Conservation (phyloP, 2,329 filamentous ascomycete species). For the Acrocalymma vagum region DNA sequence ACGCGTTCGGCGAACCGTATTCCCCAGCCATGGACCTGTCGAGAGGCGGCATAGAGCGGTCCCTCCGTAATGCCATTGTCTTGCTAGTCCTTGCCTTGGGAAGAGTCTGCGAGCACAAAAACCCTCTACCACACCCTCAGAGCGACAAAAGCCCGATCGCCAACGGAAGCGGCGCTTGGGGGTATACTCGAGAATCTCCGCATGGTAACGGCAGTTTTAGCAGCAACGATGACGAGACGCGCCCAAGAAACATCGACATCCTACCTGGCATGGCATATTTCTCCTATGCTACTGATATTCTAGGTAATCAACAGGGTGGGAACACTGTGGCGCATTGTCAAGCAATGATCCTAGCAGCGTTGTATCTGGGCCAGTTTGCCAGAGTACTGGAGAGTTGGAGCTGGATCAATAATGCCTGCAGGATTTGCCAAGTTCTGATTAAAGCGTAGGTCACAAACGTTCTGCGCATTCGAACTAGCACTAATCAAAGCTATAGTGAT, state of each 20-base stretch:
- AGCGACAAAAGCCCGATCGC: slow-evolving; percentile 50
- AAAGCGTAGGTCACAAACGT: slow-evolving; percentile 62
- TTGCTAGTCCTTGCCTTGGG: slow-evolving; percentile 86
- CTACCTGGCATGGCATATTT: slow-evolving; percentile 93
- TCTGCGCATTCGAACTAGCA: neutral
- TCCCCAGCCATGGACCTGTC: slow-evolving; percentile 15
- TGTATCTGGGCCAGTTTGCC: slow-evolving; percentile 89
- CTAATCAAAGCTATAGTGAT: slow-evolving; percentile 40
- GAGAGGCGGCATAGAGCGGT: slow-evolving; percentile 36
- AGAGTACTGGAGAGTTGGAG: slow-evolving; percentile 86
- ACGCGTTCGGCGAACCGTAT: slow-evolving; percentile 32
- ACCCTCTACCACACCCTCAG: slow-evolving; percentile 64
- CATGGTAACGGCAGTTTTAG: slow-evolving; percentile 46
- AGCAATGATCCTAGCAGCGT: slow-evolving; percentile 80
- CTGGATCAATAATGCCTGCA: slow-evolving; percentile 70
- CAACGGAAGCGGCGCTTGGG: slow-evolving; percentile 26
- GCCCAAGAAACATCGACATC: slow-evolving; percentile 75
- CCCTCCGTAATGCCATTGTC: slow-evolving; percentile 74
- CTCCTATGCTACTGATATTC: slow-evolving; percentile 83
- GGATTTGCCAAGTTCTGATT: slow-evolving; percentile 74
- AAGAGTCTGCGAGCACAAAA: slow-evolving; percentile 72
- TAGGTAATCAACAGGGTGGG: slow-evolving; percentile 81
- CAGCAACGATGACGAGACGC: slow-evolving; percentile 33
- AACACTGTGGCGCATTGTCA: slow-evolving; percentile 86
- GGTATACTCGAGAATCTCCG: slow-evolving; percentile 43